Evolutionary conservation across 1,284 basidiomycete genomes (phyloP), one percentile per base, ranked within the genome.

Genomic region (Fomitopsis schrenkii): DNA sequence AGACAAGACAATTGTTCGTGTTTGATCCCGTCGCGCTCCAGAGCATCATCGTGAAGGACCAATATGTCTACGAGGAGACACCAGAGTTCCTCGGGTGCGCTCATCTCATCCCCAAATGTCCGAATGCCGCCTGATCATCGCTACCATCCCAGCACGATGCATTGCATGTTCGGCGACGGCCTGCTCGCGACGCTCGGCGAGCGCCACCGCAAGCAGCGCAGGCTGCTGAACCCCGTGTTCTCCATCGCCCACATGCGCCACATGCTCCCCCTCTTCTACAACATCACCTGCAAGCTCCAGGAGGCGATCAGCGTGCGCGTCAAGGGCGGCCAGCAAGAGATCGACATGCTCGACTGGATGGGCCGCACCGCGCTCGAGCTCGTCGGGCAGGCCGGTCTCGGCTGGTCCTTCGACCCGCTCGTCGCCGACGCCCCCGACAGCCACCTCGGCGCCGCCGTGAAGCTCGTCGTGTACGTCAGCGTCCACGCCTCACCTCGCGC

Each of bases 341-440:
- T 78, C 28, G 74, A 79, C 59, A 63, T 79, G 15, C 64, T 75
- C 15, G 64, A 71, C 15, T 79, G 76, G 76, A 73, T 76, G 70
- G 66, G 70, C 3, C 69, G 72, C n/a, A 68, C 70, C 7, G 75
- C 77, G 22, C 61, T 73, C 26, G 71, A 74, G 58, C 65, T 71
- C 17, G 65, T 74, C 33, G 71, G 72, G 5, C 70, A 72, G 62
- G 72, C 62, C 57, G 75, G 74, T 1, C 63, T 77, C 1, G 76
- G 79, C 14, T 74, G 78, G 63, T 74, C 75, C 1, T 80, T 80
- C 59, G 74, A 77, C 61, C 44, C 72, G 2, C 66, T 76, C 19
- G 64, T 63, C 19, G 59, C 63, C 2, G 65, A 70, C 26, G 59
- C 57, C 14, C 55, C 63, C 2, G 68, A 74, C 57, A 60, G 62